Evolutionary conservation across 2,329 filamentous ascomycete species (phyloP).

Genomic region (Fusarium odoratissimum): DNA sequence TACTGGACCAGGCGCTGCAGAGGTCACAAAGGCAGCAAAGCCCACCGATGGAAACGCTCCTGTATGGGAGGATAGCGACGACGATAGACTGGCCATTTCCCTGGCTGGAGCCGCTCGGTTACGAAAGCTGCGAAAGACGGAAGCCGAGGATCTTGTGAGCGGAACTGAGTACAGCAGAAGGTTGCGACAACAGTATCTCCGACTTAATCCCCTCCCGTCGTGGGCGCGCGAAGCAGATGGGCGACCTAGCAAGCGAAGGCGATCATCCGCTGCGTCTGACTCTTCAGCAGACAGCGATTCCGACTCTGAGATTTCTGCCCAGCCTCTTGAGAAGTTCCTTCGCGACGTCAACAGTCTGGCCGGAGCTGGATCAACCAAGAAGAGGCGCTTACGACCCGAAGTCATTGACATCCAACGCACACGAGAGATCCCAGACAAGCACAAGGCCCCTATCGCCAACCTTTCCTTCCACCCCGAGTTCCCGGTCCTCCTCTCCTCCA

Average conservation of each 20-base stretch:
- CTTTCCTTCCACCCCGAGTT: constrained; percentile 91
- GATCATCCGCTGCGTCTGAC: constrained; percentile 64
- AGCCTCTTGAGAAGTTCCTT: constrained; percentile 83
- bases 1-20: constrained; percentile 54
- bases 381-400: constrained; percentile 83
- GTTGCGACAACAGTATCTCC: constrained; percentile 80
- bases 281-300: constrained; percentile 66
- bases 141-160: constrained; percentile 85
- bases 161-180: constrained; percentile 87
- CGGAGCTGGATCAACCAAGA: constrained; percentile 63
- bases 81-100: constrained; percentile 87
- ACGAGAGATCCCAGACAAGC: constrained; percentile 83
- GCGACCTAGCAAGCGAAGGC: constrained; percentile 62
- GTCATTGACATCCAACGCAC: constrained; percentile 90
- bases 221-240: constrained; percentile 67
- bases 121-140: constrained; percentile 83
- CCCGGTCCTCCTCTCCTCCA: constrained; percentile 90
- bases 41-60: constrained; percentile 57
- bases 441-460: constrained; percentile 82
- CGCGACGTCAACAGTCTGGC: constrained; percentile 78
- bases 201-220: constrained; percentile 68
- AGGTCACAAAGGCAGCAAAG: constrained; percentile 44
- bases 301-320: constrained; percentile 71
- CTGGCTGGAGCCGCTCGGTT: constrained; percentile 79
- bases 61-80: constrained; percentile 95